phyloP scores from a whole-genome alignment of 2,329 filamentous ascomycete genomes.

The Cytospora piceicola region DNA sequence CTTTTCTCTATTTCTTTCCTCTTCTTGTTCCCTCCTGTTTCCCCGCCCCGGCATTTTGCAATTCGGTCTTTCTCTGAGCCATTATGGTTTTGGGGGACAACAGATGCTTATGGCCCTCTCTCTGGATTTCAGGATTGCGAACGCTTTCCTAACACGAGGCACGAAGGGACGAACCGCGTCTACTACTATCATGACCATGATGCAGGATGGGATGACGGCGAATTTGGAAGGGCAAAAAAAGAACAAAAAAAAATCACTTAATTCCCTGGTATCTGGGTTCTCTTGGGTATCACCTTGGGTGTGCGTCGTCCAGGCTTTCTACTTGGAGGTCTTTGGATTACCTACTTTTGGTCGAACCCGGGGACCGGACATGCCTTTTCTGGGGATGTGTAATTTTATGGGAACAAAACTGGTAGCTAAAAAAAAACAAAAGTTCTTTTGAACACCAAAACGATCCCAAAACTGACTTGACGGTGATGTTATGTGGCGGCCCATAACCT shows the following conservation, averaged over 20 bases:
- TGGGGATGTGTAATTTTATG: slow-evolving; percentile 11
- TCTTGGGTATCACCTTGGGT: background rate
- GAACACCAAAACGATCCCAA: background rate
- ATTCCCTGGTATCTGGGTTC: background rate
- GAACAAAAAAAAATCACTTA: background rate
- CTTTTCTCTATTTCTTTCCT: background rate
- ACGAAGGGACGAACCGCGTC: background rate
- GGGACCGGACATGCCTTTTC: background rate
- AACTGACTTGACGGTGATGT: background rate
- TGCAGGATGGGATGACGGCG: background rate
- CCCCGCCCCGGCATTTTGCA: background rate
- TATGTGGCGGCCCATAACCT: background rate
- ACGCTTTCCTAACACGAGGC: background rate
- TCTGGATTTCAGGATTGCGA: background rate
- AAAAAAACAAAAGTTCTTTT: background rate
- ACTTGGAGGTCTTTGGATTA: background rate
- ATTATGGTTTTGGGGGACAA: background rate
- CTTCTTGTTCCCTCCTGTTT: background rate
- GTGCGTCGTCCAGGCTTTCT: background rate
- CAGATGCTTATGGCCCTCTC: background rate
- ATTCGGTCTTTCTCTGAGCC: background rate
- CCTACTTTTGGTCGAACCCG: background rate
- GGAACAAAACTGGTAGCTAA: background rate
- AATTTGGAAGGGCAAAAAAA: background rate
- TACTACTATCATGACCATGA: too few species aligned